Conservation (phyloP, 441 rosid species). For the Mallotus japonicus region DNA sequence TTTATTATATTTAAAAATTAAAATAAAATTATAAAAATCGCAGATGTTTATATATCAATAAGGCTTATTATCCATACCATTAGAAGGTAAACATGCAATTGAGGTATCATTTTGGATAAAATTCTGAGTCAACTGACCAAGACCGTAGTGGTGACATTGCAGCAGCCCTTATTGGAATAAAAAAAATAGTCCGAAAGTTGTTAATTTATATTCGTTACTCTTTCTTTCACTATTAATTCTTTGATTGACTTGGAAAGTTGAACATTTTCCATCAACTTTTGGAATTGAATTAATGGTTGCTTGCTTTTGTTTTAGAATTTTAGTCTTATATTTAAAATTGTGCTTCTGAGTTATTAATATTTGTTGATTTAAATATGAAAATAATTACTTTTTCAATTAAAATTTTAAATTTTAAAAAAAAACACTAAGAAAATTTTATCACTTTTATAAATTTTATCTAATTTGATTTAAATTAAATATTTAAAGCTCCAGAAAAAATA, state of each 20-base stretch:
- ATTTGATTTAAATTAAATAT: no score
- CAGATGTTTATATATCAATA: no score
- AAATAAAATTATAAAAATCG: no score
- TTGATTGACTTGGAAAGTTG: neutral
- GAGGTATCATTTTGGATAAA: neutral
- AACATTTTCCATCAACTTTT: neutral
- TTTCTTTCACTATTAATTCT: neutral
- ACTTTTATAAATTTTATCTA: no score
- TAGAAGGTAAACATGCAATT: conserved; percentile 1
- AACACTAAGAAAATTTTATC: no score
- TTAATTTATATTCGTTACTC: neutral
- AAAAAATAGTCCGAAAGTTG: neutral
- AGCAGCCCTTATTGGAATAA: conserved; percentile 4
- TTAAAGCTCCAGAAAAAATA: no score
- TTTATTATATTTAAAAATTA: no score
- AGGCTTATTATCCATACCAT: neutral
- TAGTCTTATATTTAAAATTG: neutral
- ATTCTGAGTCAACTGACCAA: neutral
- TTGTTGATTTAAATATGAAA: no score
- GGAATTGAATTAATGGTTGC: neutral
- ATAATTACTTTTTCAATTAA: no score
- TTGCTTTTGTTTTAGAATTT: neutral
- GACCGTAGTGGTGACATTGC: neutral
- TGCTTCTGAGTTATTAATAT: neutral
- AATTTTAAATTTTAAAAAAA: no score